Evolutionary conservation across 805 yeast genomes (phyloP).

Genomic region (Sugiyamaella valdiviana): DNA sequence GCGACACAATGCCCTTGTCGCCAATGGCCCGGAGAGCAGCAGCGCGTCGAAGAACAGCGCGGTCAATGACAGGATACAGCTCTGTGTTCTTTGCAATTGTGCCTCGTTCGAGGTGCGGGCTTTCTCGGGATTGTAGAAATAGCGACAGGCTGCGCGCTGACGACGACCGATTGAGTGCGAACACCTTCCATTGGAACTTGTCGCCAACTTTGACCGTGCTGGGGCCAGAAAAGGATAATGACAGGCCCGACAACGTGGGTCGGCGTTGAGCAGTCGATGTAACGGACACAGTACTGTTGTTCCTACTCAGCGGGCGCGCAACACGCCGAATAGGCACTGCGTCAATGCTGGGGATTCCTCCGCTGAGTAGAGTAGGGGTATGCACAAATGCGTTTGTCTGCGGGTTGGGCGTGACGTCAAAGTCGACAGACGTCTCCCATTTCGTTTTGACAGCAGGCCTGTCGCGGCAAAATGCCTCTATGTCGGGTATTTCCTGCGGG

Average conservation of each 20-base stretch:
- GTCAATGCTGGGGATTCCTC: conserved; percentile 9
- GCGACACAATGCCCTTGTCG: conserved; percentile 52
- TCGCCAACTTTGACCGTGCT: conserved; percentile 56
- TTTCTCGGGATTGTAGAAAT: conserved; percentile 33
- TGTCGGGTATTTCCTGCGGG: not conserved
- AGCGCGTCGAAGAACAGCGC: conserved; percentile 26
- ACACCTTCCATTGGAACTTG: conserved; percentile 55
- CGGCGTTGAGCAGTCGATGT: conserved; percentile 2
- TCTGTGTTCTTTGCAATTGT: not conserved
- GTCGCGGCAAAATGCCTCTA: not conserved
- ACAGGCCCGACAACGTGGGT: conserved; percentile 30
- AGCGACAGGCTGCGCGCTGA: conserved; percentile 48
- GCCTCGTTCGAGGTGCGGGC: not conserved
- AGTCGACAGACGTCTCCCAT: conserved; percentile 37
- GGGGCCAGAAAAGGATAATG: conserved; percentile 56
- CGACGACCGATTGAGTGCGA: conserved; percentile 56
- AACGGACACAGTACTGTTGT: conserved; percentile 20
- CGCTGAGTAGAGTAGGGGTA: conserved; percentile 15
- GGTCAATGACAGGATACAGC: conserved; percentile 11
- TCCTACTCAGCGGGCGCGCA: conserved; percentile 8
- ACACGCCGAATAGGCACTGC: conserved; percentile 3
- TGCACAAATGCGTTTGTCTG: conserved; percentile 22
- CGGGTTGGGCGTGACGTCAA: conserved; percentile 13
- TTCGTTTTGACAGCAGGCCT: conserved; percentile 24
- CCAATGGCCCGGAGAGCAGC: conserved; percentile 38